phyloP scores from a whole-genome alignment of 2,329 filamentous ascomycete species.

The Botryotinia calthae region DNA sequence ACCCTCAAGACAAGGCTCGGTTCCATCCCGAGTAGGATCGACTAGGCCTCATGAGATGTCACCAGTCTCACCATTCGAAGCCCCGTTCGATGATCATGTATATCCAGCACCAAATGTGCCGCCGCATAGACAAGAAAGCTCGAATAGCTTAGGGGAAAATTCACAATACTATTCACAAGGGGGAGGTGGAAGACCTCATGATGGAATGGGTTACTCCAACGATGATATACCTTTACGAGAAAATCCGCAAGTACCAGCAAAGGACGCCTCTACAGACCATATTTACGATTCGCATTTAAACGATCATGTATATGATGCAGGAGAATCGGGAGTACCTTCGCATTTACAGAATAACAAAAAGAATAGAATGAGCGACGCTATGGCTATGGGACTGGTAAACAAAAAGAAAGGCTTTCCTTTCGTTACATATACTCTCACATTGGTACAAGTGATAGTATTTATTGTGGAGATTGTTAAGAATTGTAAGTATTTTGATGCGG shows the following conservation, averaged over 20 bases:
- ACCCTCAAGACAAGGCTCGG: slow-evolving; percentile 25
- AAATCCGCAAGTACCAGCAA: slow-evolving; percentile 41
- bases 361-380: slow-evolving; percentile 51
- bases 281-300: slow-evolving; percentile 40
- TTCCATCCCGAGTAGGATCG: slow-evolving; percentile 23
- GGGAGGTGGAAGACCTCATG: slow-evolving; percentile 42
- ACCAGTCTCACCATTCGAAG: slow-evolving; percentile 57
- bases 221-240: slow-evolving; percentile 60
- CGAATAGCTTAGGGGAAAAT: slow-evolving; percentile 48
- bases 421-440: slow-evolving; percentile 77
- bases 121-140: slow-evolving; percentile 35
- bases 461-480: slow-evolving; percentile 84
- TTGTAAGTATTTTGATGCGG: slow-evolving; percentile 52
- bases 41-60: slow-evolving; percentile 22
- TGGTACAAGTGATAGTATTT: slow-evolving; percentile 79
- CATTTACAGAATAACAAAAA: slow-evolving; percentile 36
- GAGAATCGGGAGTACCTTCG: slow-evolving; percentile 37
- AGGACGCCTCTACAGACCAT: slow-evolving; percentile 16
- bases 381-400: slow-evolving; percentile 49
- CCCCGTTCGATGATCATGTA: slow-evolving; percentile 65
- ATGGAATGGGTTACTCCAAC: slow-evolving; percentile 39
- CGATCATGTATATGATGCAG: slow-evolving; percentile 63
- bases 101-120: slow-evolving; percentile 49
- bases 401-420: slow-evolving; percentile 56
- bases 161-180: slow-evolving; percentile 55